phyloP scores from a whole-genome alignment of 176 grass and related monocot species.

The Carex parvula region DNA sequence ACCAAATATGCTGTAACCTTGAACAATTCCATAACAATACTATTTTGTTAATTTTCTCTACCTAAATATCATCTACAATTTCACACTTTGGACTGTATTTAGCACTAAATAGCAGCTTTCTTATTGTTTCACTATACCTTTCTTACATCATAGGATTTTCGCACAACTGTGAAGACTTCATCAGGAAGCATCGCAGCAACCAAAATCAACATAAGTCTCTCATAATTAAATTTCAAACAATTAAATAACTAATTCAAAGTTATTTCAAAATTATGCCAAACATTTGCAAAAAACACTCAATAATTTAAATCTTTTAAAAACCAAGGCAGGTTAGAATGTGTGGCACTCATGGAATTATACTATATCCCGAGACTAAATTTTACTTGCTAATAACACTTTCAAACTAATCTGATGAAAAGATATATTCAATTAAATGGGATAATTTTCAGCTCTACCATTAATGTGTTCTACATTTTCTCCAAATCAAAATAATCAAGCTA shows the following conservation, averaged over 20 bases:
- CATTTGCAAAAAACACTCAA: too few relatives aligned
- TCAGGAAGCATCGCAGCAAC: slow-evolving; percentile 86
- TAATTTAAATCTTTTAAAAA: too few relatives aligned
- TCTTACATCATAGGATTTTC: too few relatives aligned
- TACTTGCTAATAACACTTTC: too few relatives aligned
- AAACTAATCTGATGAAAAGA: too few relatives aligned
- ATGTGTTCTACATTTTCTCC: too few relatives aligned
- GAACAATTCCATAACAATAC: background rate
- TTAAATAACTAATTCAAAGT: background rate
- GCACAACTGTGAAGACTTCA: slow-evolving; percentile 69
- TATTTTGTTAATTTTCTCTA: too few relatives aligned
- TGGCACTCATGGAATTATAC: background rate
- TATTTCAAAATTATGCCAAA: background rate
- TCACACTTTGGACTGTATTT: background rate
- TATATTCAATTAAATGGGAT: too few relatives aligned
- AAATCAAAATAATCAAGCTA: too few relatives aligned
- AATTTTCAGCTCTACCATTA: too few relatives aligned
- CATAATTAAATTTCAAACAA: background rate
- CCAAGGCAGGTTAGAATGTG: too few relatives aligned
- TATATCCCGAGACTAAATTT: too few relatives aligned
- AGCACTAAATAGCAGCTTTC: background rate
- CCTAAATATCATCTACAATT: background rate
- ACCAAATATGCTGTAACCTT: background rate
- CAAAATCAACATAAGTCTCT: slow-evolving; percentile 33
- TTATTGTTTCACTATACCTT: background rate